Evolutionary conservation across 768 basidiomycete species (phyloP), one percentile per base, ranked within the genome.

Genomic region (Tricholoma matsutake): DNA sequence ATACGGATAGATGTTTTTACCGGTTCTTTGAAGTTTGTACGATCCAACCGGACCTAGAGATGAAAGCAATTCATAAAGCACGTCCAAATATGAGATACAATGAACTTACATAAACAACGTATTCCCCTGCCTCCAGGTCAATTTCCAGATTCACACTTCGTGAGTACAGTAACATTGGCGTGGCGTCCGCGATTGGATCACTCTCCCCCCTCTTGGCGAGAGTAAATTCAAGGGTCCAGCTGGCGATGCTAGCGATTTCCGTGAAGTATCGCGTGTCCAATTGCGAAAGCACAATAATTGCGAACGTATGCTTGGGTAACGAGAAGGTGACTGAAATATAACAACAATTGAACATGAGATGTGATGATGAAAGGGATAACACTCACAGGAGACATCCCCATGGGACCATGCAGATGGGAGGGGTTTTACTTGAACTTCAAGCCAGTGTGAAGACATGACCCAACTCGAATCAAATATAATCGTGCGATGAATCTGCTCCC

Each of bases 351-450:
- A 54, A 32, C 16, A 29, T 57, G 18, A 29, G 39, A n/a, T 34
- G 31, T 4, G 13, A 34, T 14, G 16, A 9, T n/a, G 4, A 18
- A 14, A 20, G 20, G 57, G 32, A 47, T 25, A 34, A 16, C 31
- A 72, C 82, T 43, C 61, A 84, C 83, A 85, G 9, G 81, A 79
- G 8, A 86, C 75, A 61, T 86, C 83, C 14, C 83, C 83, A 54
- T 75, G 82, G 3, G 77, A 76, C 82, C 82, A 85, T 0, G 82
- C 81, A 37, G 78, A 73, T 10, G 79, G 76, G 31, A 80, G 71
- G 7, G 79, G 74, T n/a, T 76, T 73, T 2, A 73, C 61, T 0
- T 69, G 71, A 10, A 81, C 77, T 35, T 78, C 75, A 6, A 85
- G 71, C 83, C 83, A 85, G 34, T 81, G 77, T 4, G 79, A 80